These are phyloP conservation scores for Penicillium sp. DNA, from an alignment of 2,329 filamentous ascomycete species.

Conservation along the genomic window DNA sequence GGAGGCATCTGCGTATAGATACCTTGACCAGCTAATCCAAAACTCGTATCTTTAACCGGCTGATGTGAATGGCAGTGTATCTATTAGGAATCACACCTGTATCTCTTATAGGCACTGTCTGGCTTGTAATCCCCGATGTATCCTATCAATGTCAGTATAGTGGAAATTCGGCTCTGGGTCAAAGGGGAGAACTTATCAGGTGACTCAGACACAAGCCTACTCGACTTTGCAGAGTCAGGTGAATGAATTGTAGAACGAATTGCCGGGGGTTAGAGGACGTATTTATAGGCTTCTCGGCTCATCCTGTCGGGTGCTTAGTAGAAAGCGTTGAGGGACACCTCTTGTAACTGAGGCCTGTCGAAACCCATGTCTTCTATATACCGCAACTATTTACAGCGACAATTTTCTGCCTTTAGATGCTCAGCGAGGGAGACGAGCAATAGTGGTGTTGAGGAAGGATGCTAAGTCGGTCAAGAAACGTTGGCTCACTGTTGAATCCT, in stretches of 20 bases:
- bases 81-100: neutral
- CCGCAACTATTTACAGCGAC: neutral
- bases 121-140: neutral
- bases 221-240: neutral
- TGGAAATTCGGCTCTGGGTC: neutral
- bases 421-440: no score
- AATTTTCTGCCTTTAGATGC: neutral
- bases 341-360: neutral
- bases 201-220: neutral
- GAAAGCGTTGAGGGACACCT: no score
- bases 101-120: neutral
- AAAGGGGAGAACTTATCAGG: neutral
- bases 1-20: no score
- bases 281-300: conserved; percentile 5
- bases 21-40: no score
- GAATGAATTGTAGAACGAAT: no score
- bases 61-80: no score
- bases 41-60: no score
- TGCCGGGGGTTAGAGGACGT: neutral
- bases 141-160: neutral
- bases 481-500: neutral
- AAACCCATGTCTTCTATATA: neutral
- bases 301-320: no score
- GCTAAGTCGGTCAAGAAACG: neutral
- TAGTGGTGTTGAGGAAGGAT: neutral